phyloP scores from a whole-genome alignment of 2,329 filamentous ascomycete genomes.

The Pseudogymnoascus sp. region DNA sequence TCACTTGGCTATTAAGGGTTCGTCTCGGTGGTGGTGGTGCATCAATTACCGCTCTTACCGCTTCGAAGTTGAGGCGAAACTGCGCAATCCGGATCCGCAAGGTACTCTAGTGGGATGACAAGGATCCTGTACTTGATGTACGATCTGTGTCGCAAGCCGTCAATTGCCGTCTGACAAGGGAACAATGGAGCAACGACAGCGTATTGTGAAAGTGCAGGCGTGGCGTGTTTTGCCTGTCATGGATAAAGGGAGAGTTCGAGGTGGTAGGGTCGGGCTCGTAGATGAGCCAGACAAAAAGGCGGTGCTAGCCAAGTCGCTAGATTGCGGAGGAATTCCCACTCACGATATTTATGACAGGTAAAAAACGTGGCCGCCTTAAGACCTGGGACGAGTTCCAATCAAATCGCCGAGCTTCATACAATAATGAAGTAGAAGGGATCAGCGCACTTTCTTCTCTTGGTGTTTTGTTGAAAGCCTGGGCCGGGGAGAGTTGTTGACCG shows the following conservation, averaged over 20 bases:
- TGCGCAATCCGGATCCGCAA: background rate
- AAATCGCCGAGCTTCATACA: background rate
- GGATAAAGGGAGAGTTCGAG: background rate
- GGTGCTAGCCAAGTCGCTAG: background rate
- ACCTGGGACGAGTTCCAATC: background rate
- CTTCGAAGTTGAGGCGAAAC: conserved; percentile 6
- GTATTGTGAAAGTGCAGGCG: conserved; percentile 3
- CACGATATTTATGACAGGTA: background rate
- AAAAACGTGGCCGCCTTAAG: background rate
- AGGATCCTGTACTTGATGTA: background rate
- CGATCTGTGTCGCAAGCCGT: conserved; percentile 6
- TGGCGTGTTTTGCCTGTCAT: background rate
- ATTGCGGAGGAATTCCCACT: background rate
- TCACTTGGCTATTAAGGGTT: background rate
- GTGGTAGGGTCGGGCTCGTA: background rate
- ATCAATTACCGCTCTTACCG: background rate
- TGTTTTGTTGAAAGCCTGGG: background rate
- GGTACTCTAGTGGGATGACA: background rate
- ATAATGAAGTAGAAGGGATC: background rate
- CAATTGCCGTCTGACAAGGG: background rate
- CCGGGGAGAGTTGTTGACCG: background rate
- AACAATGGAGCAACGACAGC: background rate
- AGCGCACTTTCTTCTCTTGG: background rate
- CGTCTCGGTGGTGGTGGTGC: background rate
- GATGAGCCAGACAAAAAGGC: background rate